Evolutionary conservation across 768 basidiomycete species (phyloP), one percentile per base, ranked within the genome.

Genomic region (Leccinum sublutescens): DNA sequence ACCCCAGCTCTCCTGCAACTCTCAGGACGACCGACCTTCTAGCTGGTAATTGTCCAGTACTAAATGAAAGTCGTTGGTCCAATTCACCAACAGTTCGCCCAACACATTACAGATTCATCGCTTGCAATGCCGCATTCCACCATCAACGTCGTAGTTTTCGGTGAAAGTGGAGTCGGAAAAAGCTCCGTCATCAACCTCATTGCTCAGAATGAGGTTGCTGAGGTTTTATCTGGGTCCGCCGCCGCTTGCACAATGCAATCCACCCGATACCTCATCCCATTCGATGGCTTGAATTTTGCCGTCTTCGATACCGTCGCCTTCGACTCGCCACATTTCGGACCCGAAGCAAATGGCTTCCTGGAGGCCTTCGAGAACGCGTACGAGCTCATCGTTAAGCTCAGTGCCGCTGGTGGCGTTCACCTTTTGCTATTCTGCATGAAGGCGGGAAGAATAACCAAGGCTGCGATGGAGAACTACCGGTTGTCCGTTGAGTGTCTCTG

Each of bases 401-500:
- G 57, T 25, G 49, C 34, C 3, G 55, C 58, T 31, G 75, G 68
- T 14, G 79, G 80, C 27, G 66, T 81, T 34, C 75, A 70, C 57
- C 77, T 81, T 14, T 71, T 81, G 5, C 59, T 80, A 2, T 80
- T 74, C 54, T 74, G 75, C 61, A 72, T 80, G 70, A 74, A 74
- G 2, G 76, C 71, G 0, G 72, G 76, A 2, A 65, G 75, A 55
- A 72, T 79, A 65, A 67, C 72, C 0, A 1, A 6, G 25, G 3
- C 23, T 23, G 64, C 69, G 40, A 67, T 70, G 52, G 69, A 72
- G 60, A 79, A 78, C 56, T 80, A 77, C 62, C 58, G 65, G 29
- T 57, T 79, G n/a, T 78, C 78, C 63, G 62, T 66, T 33, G 73
- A 79, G n/a, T 70, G 74, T 23, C 74, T 80, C 29, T 80, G 80